phyloP scores from a whole-genome alignment of 2,329 filamentous ascomycete species.

The Aspergillus viridinutans region DNA sequence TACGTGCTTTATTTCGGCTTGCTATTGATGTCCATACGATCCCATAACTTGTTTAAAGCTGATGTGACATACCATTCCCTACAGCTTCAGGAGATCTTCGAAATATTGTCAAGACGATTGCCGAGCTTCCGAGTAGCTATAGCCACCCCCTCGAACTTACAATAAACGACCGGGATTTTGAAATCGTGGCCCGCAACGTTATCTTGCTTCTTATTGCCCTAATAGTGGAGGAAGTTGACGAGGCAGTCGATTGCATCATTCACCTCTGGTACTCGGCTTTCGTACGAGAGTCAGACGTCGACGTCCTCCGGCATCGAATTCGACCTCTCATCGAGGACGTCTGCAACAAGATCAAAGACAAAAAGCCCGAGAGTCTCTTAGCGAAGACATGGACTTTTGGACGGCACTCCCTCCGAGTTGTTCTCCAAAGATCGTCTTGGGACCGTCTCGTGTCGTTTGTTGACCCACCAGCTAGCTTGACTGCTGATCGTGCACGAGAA shows the following conservation, averaged over 20 bases:
- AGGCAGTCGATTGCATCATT: conserved; percentile 32
- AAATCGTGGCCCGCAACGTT: conserved; percentile 38
- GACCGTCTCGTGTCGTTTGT: conserved; percentile 21
- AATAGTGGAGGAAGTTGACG: conserved; percentile 4
- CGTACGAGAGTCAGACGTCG: conserved; percentile 21
- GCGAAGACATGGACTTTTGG: conserved; percentile 32
- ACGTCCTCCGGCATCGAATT: conserved; percentile 20
- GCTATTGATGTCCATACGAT: no score
- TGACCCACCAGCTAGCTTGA: conserved; percentile 22
- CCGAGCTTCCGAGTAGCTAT: conserved; percentile 28
- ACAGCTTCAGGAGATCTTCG: conserved; percentile 44
- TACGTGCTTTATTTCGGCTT: background rate
- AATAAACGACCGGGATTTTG: conserved; percentile 41
- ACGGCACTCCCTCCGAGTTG: conserved; percentile 20
- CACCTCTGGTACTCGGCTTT: conserved; percentile 48
- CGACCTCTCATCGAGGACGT: conserved; percentile 32
- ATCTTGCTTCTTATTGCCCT: conserved; percentile 39
- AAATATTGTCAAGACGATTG: conserved; percentile 42
- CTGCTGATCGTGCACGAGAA: conserved; percentile 15
- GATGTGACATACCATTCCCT: background rate
- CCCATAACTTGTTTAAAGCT: no score
- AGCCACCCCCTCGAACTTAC: conserved; percentile 18
- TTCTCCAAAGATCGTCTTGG: conserved; percentile 32
- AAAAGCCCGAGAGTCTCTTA: conserved; percentile 10
- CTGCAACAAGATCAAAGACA: background rate